Evolutionary conservation across 306 rosid species (phyloP), one percentile per base, ranked within the genome.

Genomic region (Mimosa bimucronata): DNA sequence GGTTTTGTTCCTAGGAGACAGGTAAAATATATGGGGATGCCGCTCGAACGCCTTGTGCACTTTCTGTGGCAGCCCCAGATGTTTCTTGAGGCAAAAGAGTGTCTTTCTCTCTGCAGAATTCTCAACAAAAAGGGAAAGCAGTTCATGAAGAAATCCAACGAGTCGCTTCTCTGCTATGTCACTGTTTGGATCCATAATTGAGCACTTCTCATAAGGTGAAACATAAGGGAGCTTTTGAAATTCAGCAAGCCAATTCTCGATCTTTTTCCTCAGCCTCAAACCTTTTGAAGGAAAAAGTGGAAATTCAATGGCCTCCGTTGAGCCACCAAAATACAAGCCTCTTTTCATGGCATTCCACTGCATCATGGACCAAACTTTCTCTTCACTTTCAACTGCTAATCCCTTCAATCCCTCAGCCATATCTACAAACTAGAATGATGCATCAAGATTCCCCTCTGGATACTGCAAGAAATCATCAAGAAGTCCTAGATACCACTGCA

Each of bases 401-500:
- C 92, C 97, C 75, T 76, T 80, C 55, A 89, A 79, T 60, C 97
- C 97, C 73, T 86, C 92, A 85, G 90, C 97, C 94, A 91, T 89
- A 55, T 85, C 90, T 72, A 94, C 86, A 94, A 83, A 84, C 88
- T 82, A 71, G 79, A 94, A 91, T 71, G 93, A 88, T 74, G 85
- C 94, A 62, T 84, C 97, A 37, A 91, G 91, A 79, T 91, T 90
- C 64, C 21, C 77, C 55, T 89, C 92, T 0, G 87, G 86, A 52
- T 80, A 9, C 29, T 14, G 73, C 85, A 88, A 77, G 80, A 89
- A 87, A 81, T 34, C 38, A 69, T 85, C 80, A 31, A 97, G 98
- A 74, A 94, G 75, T 67, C 98, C 98, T 85, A 94, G 83, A 88
- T 88, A 89, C 98, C 98, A 94, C 45, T 85, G 87, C 98, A 94